Percentiles rank a stretch among this genome's conserved stretches.
phyloP scores from a whole-genome alignment of 2,329 filamentous ascomycete genomes.

The Paraphoma sp. region DNA sequence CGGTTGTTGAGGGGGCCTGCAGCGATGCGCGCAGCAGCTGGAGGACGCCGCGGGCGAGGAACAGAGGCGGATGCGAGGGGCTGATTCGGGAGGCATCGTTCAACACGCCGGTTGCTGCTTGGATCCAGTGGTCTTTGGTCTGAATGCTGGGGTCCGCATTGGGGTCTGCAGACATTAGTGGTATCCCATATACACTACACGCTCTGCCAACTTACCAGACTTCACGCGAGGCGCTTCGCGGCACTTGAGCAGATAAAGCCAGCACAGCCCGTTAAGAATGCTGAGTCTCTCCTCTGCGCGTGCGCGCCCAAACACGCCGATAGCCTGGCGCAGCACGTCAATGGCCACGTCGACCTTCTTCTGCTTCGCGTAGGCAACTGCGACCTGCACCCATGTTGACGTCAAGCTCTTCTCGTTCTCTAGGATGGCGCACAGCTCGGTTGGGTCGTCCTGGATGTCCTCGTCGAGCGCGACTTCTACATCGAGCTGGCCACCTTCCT shows the following conservation, averaged over 20 bases:
- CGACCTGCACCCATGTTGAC: constrained; percentile 97
- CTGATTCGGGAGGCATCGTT: constrained; percentile 97
- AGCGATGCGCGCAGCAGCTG: constrained; percentile 87
- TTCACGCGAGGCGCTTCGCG: constrained; percentile 75
- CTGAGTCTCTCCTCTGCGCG: constrained; percentile 83
- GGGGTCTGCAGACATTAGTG: constrained; percentile 30
- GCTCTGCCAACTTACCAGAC: constrained; percentile 54
- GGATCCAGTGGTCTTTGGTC: constrained; percentile 92
- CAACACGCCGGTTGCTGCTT: constrained; percentile 85
- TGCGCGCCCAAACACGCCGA: constrained; percentile 72
- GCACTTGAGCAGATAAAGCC: constrained; percentile 90
- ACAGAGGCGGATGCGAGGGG: constrained; percentile 88
- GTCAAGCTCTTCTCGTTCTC: constrained; percentile 93
- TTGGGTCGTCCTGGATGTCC: constrained; percentile 84
- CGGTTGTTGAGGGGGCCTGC: constrained; percentile 74
- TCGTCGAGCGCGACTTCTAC: constrained; percentile 95
- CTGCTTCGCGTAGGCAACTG: constrained; percentile 95
- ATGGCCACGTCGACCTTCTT: constrained; percentile 86
- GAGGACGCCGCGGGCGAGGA: constrained; percentile 88
- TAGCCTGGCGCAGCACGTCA: constrained; percentile 74
- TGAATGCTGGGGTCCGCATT: constrained; percentile 72
- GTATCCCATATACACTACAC: not conserved
- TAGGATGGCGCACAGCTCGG: constrained; percentile 90
- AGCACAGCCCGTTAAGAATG: constrained; percentile 84
- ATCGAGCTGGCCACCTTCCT: constrained; percentile 68